Base-by-base conservation (phyloP, 805 yeast species). In the Candida tallmaniae region DNA sequence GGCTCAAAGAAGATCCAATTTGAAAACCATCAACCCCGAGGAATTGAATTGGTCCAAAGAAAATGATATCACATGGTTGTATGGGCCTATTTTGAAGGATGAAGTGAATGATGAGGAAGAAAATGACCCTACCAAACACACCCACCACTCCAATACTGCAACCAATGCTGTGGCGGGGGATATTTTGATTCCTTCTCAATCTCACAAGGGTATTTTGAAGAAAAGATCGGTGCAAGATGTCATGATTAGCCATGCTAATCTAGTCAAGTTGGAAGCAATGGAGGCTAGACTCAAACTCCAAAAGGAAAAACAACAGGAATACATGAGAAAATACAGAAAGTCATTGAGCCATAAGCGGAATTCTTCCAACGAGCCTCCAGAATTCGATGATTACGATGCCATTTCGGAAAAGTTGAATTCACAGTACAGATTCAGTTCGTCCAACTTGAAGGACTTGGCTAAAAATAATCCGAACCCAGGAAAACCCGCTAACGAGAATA, bases 31-130 rank as follows among this genome's bases (percentile, higher is more conserved):
- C 5, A 78, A 89, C 13, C 98, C 99, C 1, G 94, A 87, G 50
- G 74, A 76, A 23, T 84, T 93, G 30, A 90, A 93, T 58, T 93
- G 99, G 99, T 78, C 87, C 28, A 93, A 94, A 60, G 99, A 93
- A 50, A 81, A 83, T 39, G 99, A 93, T 57, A 96, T 93, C 8
- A 88, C 97, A 1, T 93, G 98, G 98, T 73, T 93, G 10, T 93
- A 90, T 61, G 99, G 99, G 1, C 99, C 99, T 0, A 65, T 78
- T 16, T 68, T 76, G 36, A 69, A 68, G 38, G 78, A 73, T 36
- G 66, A 62, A 19, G 59, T 51, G 23, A 41, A 45, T 22, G 52
- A 48, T 20, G 49, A 47, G 23, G 53, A 47, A 19, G 24, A 28
- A 29, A 50, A 47, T 9, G 46, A 49, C 23, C 43, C 43, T 13